These are phyloP conservation scores for Miscanthus sacchariflorus DNA, from an alignment of 202 grass and related monocot genomes.

Conservation along the genomic window DNA sequence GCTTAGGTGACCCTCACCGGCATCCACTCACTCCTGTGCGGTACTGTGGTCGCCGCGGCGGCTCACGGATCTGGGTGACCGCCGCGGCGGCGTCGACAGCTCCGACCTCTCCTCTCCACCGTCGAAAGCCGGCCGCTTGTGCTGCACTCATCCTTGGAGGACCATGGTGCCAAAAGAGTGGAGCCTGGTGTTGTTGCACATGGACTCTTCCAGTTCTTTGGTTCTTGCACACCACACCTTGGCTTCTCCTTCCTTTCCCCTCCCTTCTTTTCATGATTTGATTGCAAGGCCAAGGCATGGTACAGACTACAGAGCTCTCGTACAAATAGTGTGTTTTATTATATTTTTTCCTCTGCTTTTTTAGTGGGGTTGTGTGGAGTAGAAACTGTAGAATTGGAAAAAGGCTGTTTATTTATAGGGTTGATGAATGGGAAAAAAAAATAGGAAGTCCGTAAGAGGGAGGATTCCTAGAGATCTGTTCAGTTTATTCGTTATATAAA, in stretches of 20 bases:
- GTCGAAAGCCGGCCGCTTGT: background rate
- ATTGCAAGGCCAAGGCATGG: conserved; percentile 39
- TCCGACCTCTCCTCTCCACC: background rate
- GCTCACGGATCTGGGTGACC: too few relatives aligned
- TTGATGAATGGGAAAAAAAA: background rate
- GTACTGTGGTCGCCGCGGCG: too few relatives aligned
- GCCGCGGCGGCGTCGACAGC: background rate
- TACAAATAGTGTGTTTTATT: conserved; percentile 56
- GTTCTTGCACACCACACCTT: conserved; percentile 23
- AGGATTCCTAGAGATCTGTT: conserved; percentile 50
- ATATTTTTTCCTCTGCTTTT: background rate
- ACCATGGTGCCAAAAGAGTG: background rate
- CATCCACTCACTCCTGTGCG: too few relatives aligned
- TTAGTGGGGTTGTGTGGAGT: conserved; percentile 38
- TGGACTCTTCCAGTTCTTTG: conserved; percentile 40
- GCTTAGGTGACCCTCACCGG: too few relatives aligned
- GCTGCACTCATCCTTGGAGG: background rate
- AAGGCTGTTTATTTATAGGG: conserved; percentile 43
- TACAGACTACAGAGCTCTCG: conserved; percentile 47
- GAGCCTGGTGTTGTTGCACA: background rate
- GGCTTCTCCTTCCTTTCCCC: background rate
- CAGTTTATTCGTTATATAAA: conserved; percentile 21
- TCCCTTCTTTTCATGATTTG: conserved; percentile 1
- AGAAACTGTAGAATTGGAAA: conserved; percentile 56
- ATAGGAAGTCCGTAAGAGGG: conserved; percentile 36